phyloP scores from a whole-genome alignment of 1,139 yeast genomes.

The Kurtzmaniella quercitrusa region DNA sequence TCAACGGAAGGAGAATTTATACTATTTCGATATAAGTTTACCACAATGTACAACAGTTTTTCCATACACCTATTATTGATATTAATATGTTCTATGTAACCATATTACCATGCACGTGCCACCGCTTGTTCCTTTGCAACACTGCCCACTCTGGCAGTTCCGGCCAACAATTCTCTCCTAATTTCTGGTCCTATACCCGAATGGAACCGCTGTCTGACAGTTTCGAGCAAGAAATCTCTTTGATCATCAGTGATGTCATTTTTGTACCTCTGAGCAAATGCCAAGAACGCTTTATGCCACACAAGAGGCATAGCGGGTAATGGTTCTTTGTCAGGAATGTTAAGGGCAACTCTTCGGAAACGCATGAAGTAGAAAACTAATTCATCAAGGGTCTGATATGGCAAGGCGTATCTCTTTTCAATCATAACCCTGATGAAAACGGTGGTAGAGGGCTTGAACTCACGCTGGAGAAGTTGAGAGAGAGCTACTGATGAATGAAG shows the following conservation, averaged over 20 bases:
- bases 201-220: slow-evolving; percentile 86
- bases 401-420: slow-evolving; percentile 94
- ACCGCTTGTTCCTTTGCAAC: slow-evolving; percentile 17
- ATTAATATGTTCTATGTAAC: background rate
- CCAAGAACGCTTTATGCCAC: slow-evolving; percentile 94
- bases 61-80: background rate
- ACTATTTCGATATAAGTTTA: background rate
- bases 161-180: slow-evolving; percentile 87
- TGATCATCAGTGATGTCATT: slow-evolving; percentile 97
- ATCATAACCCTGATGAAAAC: slow-evolving; percentile 84
- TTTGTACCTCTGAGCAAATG: slow-evolving; percentile 93
- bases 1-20: no score
- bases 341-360: slow-evolving; percentile 57
- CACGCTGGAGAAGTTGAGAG: slow-evolving; percentile 76
- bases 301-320: slow-evolving; percentile 80
- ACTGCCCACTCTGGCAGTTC: slow-evolving; percentile 43
- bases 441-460: slow-evolving; percentile 83
- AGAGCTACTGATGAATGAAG: slow-evolving; percentile 95
- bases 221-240: slow-evolving; percentile 87
- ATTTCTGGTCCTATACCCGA: slow-evolving; percentile 90
- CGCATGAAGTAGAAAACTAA: slow-evolving; percentile 93
- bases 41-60: background rate
- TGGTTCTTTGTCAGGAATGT: slow-evolving; percentile 20
- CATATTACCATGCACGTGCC: background rate
- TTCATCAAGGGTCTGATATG: slow-evolving; percentile 93